Percentiles rank a stretch among this genome's conserved stretches.
Conservation (phyloP, 805 yeast species). For the Ogataea pilisensis region DNA sequence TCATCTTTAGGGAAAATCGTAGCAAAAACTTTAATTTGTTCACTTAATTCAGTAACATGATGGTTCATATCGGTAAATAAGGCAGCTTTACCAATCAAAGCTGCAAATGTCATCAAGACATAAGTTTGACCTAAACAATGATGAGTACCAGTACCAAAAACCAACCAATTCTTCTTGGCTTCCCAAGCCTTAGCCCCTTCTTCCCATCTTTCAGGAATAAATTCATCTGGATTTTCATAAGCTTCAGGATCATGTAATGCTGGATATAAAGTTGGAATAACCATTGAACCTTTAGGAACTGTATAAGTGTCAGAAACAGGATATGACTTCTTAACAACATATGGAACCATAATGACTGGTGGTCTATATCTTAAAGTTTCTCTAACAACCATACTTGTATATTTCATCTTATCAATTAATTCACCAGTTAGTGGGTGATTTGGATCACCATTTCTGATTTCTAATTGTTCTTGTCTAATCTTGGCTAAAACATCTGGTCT, state of each 20-base stretch:
- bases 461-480: conserved; percentile 87
- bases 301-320: conserved; percentile 80
- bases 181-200: conserved; percentile 71
- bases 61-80: conserved; percentile 79
- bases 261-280: conserved; percentile 93
- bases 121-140: conserved; percentile 93
- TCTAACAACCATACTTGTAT: conserved; percentile 86
- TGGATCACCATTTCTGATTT: conserved; percentile 77
- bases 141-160: conserved; percentile 96
- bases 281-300: conserved; percentile 96
- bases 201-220: conserved; percentile 94
- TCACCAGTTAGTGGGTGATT: conserved; percentile 56
- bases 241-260: conserved; percentile 97
- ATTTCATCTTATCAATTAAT: conserved; percentile 79
- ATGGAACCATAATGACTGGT: conserved; percentile 97
- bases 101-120: conserved; percentile 85
- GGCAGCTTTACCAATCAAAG: conserved; percentile 86
- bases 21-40: conserved; percentile 93
- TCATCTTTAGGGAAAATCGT: conserved; percentile 98
- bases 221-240: conserved; percentile 89
- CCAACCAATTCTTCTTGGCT: conserved; percentile 89
- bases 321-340: conserved; percentile 81
- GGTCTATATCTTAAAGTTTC: conserved; percentile 95
- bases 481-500: conserved; percentile 86
- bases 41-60: conserved; percentile 76